These are phyloP conservation scores for Inga oerstediana DNA, from an alignment of 306 rosid species.

Conservation along the genomic window DNA sequence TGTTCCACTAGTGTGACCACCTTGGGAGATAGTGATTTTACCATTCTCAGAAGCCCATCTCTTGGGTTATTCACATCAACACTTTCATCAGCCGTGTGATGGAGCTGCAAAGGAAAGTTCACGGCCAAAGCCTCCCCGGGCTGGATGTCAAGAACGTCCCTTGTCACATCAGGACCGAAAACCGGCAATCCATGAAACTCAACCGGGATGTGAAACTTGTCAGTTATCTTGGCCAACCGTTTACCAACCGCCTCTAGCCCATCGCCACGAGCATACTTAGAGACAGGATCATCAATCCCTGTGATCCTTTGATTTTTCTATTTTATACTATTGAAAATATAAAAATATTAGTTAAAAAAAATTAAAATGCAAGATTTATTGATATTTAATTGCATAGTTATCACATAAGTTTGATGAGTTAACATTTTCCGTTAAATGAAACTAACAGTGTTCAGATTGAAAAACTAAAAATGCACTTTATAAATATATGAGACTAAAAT, in stretches of 20 bases:
- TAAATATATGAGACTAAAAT: too few relatives aligned
- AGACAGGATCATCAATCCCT: conserved; percentile 79
- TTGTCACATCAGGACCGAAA: conserved; percentile 63
- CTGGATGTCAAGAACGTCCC: conserved; percentile 68
- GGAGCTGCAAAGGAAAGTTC: conserved; percentile 84
- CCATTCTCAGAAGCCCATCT: conserved; percentile 72
- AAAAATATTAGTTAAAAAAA: too few relatives aligned
- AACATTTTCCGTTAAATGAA: too few relatives aligned
- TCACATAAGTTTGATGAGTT: too few relatives aligned
- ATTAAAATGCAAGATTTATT: too few relatives aligned
- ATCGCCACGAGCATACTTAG: conserved; percentile 72
- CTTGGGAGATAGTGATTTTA: conserved; percentile 72
- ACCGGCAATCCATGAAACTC: conserved; percentile 77
- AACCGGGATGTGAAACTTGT: conserved; percentile 58
- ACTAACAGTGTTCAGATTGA: too few relatives aligned
- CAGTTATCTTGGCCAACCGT: conserved; percentile 56
- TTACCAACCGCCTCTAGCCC: conserved; percentile 64
- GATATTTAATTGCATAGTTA: too few relatives aligned
- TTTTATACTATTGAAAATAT: too few relatives aligned
- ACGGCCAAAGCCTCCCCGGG: conserved; percentile 85
- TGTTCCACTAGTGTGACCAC: conserved; percentile 81
- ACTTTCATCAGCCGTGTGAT: conserved; percentile 91
- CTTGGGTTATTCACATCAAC: conserved; percentile 77
- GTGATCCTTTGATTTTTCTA: conserved; percentile 46
- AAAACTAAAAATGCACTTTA: too few relatives aligned